phyloP scores from a whole-genome alignment of 257 asterid genomes.

The Nicotiana attenuata region DNA sequence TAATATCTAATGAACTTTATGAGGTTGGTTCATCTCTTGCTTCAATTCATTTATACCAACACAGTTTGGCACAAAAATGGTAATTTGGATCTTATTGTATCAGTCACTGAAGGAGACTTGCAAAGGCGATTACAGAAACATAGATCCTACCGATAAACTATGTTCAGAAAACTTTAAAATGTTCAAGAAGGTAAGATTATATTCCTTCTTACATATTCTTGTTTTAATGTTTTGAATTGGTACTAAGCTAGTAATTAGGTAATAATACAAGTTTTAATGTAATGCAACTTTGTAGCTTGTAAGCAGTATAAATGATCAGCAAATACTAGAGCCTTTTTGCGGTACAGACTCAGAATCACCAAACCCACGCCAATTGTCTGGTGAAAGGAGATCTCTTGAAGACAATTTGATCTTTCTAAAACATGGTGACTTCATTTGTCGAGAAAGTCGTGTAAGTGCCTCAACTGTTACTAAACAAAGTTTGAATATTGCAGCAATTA shows the following conservation, averaged over 20 bases:
- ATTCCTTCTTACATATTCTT: neutral
- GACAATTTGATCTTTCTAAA: too few relatives aligned
- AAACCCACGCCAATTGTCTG: neutral
- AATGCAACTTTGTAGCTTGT: neutral
- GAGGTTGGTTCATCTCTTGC: slow-evolving; percentile 12
- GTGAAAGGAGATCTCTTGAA: too few relatives aligned
- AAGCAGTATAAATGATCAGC: neutral
- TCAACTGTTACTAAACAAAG: too few relatives aligned
- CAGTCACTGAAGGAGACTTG: neutral
- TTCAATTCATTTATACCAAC: too few relatives aligned
- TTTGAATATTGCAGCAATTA: too few relatives aligned
- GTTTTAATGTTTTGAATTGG: too few relatives aligned
- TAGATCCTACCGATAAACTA: neutral
- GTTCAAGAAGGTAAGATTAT: neutral
- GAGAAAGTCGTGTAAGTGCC: too few relatives aligned
- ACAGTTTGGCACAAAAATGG: slow-evolving; percentile 6
- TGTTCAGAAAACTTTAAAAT: neutral
- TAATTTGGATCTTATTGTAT: slow-evolving; percentile 10
- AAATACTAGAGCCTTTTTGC: neutral
- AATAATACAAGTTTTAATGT: too few relatives aligned
- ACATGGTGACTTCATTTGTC: too few relatives aligned
- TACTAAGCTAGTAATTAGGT: too few relatives aligned
- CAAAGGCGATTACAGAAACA: neutral
- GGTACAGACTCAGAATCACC: neutral
- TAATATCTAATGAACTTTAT: slow-evolving; percentile 27